These are phyloP conservation scores for Vigna radiata DNA, from an alignment of 306 rosid species.

Conservation along the genomic window DNA sequence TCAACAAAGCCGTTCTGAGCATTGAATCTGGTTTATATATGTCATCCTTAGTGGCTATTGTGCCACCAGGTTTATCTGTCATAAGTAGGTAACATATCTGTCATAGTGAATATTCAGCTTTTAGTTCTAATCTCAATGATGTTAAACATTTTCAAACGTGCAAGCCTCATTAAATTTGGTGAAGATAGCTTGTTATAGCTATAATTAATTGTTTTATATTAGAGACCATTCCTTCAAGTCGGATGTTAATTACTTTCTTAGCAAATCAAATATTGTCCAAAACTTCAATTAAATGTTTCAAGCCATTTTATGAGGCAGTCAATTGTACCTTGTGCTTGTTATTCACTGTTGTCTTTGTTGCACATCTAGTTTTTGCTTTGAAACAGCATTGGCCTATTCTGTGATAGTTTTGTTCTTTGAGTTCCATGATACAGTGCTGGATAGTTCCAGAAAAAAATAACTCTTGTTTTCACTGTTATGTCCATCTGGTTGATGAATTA, in stretches of 20 bases:
- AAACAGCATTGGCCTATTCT: background rate
- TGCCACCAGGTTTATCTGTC: conserved; percentile 18
- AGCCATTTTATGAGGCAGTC: conserved; percentile 5
- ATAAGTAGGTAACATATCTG: conserved; percentile 33
- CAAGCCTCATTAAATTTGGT: conserved; percentile 39
- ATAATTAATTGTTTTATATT: conserved; percentile 7
- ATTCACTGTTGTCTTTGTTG: background rate
- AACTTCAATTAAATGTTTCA: conserved; percentile 27
- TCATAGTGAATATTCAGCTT: conserved; percentile 44
- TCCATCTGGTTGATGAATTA: background rate
- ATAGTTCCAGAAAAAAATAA: background rate
- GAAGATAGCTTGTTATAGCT: conserved; percentile 25
- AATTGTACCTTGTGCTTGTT: background rate
- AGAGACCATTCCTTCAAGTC: conserved; percentile 5
- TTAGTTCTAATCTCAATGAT: conserved; percentile 32
- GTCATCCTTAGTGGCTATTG: conserved; percentile 23
- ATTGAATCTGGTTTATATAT: conserved; percentile 17
- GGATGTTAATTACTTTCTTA: conserved; percentile 30
- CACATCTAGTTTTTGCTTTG: background rate
- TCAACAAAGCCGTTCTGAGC: conserved; percentile 34
- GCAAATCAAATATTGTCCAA: conserved; percentile 11
- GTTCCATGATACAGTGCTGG: background rate
- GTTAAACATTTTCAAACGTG: conserved; percentile 35
- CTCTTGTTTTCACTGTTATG: background rate
- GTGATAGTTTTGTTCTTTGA: background rate